Evolutionary conservation across 805 yeast species (phyloP).

Genomic region (Kodamaea sagamina): DNA sequence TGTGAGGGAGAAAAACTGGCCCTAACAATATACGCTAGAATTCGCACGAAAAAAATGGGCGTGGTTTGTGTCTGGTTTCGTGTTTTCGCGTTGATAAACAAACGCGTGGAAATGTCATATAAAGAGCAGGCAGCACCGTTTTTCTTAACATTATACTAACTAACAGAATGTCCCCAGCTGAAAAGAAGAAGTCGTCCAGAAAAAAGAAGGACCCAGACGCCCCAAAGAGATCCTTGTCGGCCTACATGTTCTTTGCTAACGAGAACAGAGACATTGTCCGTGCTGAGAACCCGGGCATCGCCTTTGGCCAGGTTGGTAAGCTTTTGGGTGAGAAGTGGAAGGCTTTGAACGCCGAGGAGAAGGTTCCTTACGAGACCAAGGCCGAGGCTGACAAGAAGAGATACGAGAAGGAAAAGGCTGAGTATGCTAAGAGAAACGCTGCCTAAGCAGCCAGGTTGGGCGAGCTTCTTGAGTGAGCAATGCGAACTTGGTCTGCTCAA

Average conservation of each 20-base stretch:
- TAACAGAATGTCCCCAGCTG: slow-evolving; percentile 25
- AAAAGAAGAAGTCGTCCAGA: slow-evolving; percentile 47
- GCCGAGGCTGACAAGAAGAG: slow-evolving; percentile 97
- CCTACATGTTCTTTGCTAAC: slow-evolving; percentile 98
- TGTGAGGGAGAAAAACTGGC: background rate
- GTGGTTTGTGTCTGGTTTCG: background rate
- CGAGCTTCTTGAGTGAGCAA: too few relatives aligned
- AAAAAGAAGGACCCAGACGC: slow-evolving; percentile 88
- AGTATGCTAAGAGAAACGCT: slow-evolving; percentile 53
- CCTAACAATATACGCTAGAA: slow-evolving; percentile 9
- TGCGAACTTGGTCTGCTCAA: too few relatives aligned
- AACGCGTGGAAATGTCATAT: slow-evolving; percentile 2
- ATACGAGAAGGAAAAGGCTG: slow-evolving; percentile 94
- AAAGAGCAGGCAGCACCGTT: slow-evolving; percentile 3
- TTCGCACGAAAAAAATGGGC: slow-evolving; percentile 6
- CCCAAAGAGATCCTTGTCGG: slow-evolving; percentile 97
- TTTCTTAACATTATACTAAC: slow-evolving; percentile 14
- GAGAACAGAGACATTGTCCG: slow-evolving; percentile 95
- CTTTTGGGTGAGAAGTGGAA: slow-evolving; percentile 96
- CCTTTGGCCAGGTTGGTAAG: slow-evolving; percentile 95
- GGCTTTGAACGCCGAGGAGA: slow-evolving; percentile 79
- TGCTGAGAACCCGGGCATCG: slow-evolving; percentile 93
- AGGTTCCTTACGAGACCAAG: slow-evolving; percentile 86
- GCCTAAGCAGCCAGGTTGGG: slow-evolving; percentile 8
- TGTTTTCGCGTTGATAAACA: slow-evolving; percentile 9